Evolutionary conservation across 164 flowering plant genomes (phyloP).

Genomic region (Vitis rotundifolia): DNA sequence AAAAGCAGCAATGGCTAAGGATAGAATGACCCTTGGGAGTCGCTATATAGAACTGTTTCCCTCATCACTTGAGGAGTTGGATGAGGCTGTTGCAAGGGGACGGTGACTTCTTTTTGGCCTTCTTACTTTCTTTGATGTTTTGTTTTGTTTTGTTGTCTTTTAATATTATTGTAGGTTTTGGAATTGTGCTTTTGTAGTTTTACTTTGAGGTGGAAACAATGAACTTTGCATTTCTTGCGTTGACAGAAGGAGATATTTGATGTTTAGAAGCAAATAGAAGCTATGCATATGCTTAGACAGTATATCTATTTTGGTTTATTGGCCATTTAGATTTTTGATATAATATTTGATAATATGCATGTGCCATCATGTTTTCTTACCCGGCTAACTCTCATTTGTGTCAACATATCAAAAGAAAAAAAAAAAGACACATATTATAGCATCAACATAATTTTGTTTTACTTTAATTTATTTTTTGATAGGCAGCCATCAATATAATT

Average conservation of each 20-base stretch:
- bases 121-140: not conserved
- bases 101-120: constrained; percentile 33
- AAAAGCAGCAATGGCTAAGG: constrained; percentile 85
- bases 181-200: not conserved
- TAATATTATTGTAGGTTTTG: not conserved
- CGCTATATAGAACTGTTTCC: constrained; percentile 92
- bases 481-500: too few species aligned
- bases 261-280: not conserved
- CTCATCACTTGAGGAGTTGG: constrained; percentile 70
- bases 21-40: constrained; percentile 81
- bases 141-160: not conserved
- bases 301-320: not conserved
- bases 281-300: not conserved
- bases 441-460: too few species aligned
- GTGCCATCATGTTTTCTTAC: not conserved
- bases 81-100: constrained; percentile 66
- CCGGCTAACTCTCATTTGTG: not conserved
- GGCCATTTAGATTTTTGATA: not conserved
- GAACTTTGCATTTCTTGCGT: constrained; percentile 4
- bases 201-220: not conserved
- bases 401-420: not conserved
- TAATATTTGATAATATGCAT: not conserved
- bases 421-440: too few species aligned
- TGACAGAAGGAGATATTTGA: not conserved
- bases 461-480: too few species aligned